Conservation (phyloP, 768 basidiomycete genomes). For the Phylloporus arenicola region DNA sequence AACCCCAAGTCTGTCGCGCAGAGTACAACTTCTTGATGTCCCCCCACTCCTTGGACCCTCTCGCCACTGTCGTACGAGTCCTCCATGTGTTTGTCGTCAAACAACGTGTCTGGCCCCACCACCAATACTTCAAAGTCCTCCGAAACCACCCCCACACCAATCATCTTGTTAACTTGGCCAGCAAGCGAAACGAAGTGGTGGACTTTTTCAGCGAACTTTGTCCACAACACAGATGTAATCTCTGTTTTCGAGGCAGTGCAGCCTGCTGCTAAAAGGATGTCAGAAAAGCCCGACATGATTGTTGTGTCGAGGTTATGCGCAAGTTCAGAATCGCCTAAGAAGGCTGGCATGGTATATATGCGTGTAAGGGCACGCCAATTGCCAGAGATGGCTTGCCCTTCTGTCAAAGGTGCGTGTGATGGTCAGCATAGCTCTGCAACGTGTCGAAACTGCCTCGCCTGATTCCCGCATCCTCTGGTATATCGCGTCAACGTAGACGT, state of each 20-base stretch:
- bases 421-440: not conserved
- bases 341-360: conserved; percentile 10
- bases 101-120: too few relatives aligned
- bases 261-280: conserved; percentile 26
- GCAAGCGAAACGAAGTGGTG: conserved; percentile 41
- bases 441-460: conserved; percentile 24
- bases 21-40: conserved; percentile 19
- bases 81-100: too few relatives aligned
- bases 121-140: too few relatives aligned
- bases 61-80: too few relatives aligned
- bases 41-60: too few relatives aligned
- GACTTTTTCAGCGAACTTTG: conserved; percentile 37
- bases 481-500: conserved; percentile 19
- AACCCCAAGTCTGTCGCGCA: conserved; percentile 32
- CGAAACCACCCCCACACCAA: too few relatives aligned
- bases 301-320: conserved; percentile 2
- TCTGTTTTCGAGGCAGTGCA: conserved; percentile 13
- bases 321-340: conserved; percentile 14
- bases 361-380: conserved; percentile 40
- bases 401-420: conserved; percentile 17
- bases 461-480: conserved; percentile 30
- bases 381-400: conserved; percentile 38
- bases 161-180: conserved; percentile 37
- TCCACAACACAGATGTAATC: conserved; percentile 36
- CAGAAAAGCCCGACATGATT: conserved; percentile 19